Percentiles rank a stretch among this genome's conserved stretches.
phyloP scores from a whole-genome alignment of 78 protist genomes.

The Thecamonas trahens region DNA sequence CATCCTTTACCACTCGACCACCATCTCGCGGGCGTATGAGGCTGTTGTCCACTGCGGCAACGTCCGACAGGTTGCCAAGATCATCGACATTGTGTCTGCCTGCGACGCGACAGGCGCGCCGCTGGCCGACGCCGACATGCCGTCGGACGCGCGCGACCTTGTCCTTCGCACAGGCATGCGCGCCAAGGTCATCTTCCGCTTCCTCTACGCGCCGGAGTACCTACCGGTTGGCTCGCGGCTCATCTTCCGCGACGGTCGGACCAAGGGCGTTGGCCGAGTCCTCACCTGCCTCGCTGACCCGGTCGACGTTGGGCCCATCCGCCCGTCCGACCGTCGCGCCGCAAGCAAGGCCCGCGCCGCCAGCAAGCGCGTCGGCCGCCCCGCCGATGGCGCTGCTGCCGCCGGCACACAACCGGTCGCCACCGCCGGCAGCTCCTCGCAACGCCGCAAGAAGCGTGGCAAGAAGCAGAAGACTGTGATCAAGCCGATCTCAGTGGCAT shows the following conservation, averaged over 20 bases:
- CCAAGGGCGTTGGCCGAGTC: too few species aligned
- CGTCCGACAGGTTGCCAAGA: conserved; percentile 52
- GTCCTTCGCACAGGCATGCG: conserved; percentile 86
- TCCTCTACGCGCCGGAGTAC: conserved; percentile 76
- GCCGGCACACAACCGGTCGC: too few species aligned
- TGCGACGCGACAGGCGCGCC: background rate
- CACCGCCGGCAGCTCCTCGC: too few species aligned
- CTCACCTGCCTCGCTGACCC: too few species aligned
- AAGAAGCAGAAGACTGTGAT: too few species aligned
- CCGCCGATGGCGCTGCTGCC: too few species aligned
- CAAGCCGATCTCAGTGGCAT: too few species aligned
- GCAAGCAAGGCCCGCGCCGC: too few species aligned
- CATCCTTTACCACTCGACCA: conserved; percentile 85
- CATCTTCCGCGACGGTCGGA: conserved; percentile 86
- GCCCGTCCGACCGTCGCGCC: too few species aligned
- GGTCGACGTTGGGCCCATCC: too few species aligned
- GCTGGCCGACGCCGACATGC: conserved; percentile 14
- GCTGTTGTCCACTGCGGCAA: conserved; percentile 86
- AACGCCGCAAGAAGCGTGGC: too few species aligned
- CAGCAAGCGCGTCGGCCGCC: too few species aligned
- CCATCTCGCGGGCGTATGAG: conserved; percentile 75
- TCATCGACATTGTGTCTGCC: background rate
- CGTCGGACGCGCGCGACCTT: conserved; percentile 43
- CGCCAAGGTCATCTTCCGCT: conserved; percentile 63
- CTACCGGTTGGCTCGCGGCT: conserved; percentile 50